Evolutionary conservation across 106 monocot genomes (phyloP), one percentile per base, ranked within the genome.

Genomic region (Narthecium ossifragum): DNA sequence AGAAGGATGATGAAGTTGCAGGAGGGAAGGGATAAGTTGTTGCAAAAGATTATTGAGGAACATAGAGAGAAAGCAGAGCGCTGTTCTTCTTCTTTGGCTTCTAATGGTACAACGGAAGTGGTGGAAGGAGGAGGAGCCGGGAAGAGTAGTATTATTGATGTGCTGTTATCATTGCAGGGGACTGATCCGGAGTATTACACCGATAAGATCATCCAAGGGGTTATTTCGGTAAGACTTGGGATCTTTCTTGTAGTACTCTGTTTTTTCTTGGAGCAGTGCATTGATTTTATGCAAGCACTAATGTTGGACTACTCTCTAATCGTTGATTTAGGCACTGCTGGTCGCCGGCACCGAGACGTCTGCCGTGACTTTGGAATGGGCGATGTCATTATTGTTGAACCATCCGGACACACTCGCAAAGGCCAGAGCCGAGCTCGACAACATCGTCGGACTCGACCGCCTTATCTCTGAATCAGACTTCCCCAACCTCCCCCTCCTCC

Each of bases 41-140:
- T 77, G 21, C 62, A 77, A 23, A 39, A 27, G 1, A 15, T 85
- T 43, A 30, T 85, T 22, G 80, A 85, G 0, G 66, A 66, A 40
- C n/a, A n/a, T n/a, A n/a, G 37, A 51, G n/a, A 32, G 67, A 32
- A 45, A 20, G 31, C 45, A 17, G 34, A 33, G 57, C 23, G 45
- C 45, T 2, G 30, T 22, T 18, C 53, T 8, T 2, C 25, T 31
- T 0, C n/a, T n/a, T n/a, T n/a, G n/a, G n/a, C n/a, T n/a, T n/a
- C n/a, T n/a, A n/a, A n/a, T n/a, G n/a, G n/a, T n/a, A n/a, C n/a
- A n/a, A n/a, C n/a, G n/a, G n/a, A n/a, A n/a, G n/a, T n/a, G n/a
- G n/a, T n/a, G n/a, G n/a, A n/a, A n/a, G n/a, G n/a, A n/a, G n/a
- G n/a, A n/a, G 43, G 29, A 20, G 52, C 17, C 37, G 9, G 32